phyloP scores from a whole-genome alignment of 257 asterid genomes.

The Primulina tabacum region DNA sequence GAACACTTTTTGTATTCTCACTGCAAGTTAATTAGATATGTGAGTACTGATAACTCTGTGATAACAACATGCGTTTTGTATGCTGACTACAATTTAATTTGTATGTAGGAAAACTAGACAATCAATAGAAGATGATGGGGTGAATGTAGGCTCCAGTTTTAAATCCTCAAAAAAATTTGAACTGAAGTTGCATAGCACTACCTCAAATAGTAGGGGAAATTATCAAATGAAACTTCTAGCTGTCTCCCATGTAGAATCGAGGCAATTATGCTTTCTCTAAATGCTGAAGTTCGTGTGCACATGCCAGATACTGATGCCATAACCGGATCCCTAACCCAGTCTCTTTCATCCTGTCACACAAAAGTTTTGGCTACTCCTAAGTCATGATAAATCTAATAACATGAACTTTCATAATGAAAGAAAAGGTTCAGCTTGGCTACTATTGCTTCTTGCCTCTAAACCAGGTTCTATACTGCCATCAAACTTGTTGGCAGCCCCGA shows the following conservation, averaged over 20 bases:
- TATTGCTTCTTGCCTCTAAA: slow-evolving; percentile 56
- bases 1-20: slow-evolving; percentile 77
- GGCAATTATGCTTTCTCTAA: slow-evolving; percentile 58
- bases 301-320: slow-evolving; percentile 52
- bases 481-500: slow-evolving; percentile 48
- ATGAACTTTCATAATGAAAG: slow-evolving; percentile 22
- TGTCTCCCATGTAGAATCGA: slow-evolving; percentile 56
- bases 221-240: slow-evolving; percentile 71
- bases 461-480: slow-evolving; percentile 53
- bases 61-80: slow-evolving; percentile 6
- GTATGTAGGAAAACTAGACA: slow-evolving; percentile 10
- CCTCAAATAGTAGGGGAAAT: slow-evolving; percentile 89
- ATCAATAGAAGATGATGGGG: slow-evolving; percentile 3
- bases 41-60: slow-evolving; percentile 17
- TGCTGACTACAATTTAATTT: slow-evolving; percentile 19
- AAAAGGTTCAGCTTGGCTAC: slow-evolving; percentile 24
- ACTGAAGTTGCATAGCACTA: slow-evolving; percentile 26
- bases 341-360: slow-evolving; percentile 57
- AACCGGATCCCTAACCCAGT: slow-evolving; percentile 53
- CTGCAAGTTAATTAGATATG: slow-evolving; percentile 43
- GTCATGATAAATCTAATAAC: slow-evolving; percentile 15
- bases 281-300: slow-evolving; percentile 51
- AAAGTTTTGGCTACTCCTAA: slow-evolving; percentile 22
- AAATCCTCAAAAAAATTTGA: slow-evolving; percentile 2
- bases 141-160: not conserved